A percentile compares a stretch with the other conserved stretches of the same genome.
Conservation (phyloP, 2,329 filamentous ascomycete species). For the Rhynchosporium graminicola region DNA sequence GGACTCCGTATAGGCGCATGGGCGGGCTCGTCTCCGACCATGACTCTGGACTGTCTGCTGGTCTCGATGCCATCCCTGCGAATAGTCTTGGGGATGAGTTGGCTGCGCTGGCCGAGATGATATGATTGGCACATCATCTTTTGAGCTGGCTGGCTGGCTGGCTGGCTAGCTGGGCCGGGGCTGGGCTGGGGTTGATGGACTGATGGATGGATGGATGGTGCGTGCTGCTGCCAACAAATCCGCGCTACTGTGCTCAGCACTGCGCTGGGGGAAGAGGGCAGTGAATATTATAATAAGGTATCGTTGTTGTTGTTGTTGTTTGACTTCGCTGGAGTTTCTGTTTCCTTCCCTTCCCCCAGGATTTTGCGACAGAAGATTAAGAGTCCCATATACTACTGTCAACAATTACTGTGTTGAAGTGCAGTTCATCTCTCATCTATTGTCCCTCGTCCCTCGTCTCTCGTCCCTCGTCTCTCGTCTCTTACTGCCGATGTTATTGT, state of each 20-base stretch:
- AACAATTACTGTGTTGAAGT: not conserved
- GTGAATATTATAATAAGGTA: not conserved
- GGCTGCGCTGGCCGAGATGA: slow-evolving; percentile 6
- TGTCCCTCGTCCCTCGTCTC: no score
- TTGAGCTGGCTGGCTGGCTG: no score
- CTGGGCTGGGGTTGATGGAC: not conserved
- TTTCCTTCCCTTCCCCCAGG: not conserved
- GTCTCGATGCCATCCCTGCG: not conserved
- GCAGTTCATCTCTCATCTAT: not conserved
- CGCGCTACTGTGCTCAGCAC: slow-evolving; percentile 11
- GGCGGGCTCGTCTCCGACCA: no score
- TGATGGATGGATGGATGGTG: not conserved
- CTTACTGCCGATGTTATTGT: slow-evolving; percentile 3
- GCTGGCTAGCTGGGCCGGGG: not conserved
- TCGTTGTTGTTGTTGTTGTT: not conserved
- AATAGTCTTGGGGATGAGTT: slow-evolving; percentile 9
- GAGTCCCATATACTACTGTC: no score
- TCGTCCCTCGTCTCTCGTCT: no score
- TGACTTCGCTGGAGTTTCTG: not conserved
- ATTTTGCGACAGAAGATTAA: no score
- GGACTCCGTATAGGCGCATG: not conserved
- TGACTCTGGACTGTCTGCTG: slow-evolving; percentile 2
- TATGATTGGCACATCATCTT: slow-evolving; percentile 6
- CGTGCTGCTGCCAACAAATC: slow-evolving; percentile 25
- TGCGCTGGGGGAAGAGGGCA: not conserved